A percentile compares a stretch with the other conserved stretches of the same genome.
These are phyloP conservation scores for Tardiomyces blankii DNA, from an alignment of 1,139 yeast species.

Conservation along the genomic window DNA sequence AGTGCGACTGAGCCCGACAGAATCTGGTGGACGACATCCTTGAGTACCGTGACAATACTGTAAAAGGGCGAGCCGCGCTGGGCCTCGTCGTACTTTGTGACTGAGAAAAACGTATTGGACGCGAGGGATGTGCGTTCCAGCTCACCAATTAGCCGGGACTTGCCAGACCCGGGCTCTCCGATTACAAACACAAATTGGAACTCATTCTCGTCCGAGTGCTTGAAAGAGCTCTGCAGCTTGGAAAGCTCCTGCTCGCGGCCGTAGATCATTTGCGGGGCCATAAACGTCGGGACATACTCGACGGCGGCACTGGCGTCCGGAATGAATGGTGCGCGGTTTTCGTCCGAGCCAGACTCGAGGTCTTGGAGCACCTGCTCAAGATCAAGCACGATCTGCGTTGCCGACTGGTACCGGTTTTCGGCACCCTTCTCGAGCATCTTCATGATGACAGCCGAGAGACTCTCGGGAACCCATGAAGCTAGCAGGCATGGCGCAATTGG, in stretches of 20 bases:
- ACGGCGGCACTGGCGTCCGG: constrained; percentile 8
- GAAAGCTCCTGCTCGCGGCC: constrained; percentile 31
- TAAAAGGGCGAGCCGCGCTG: constrained; percentile 27
- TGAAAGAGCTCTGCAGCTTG: constrained; percentile 22
- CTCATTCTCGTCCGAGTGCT: constrained; percentile 18
- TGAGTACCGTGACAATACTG: constrained; percentile 29
- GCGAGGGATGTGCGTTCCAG: constrained; percentile 31
- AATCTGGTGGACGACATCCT: constrained; percentile 34
- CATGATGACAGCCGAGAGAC: constrained; percentile 34
- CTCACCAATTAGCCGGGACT: constrained; percentile 35
- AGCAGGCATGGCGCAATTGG: constrained; percentile 33
- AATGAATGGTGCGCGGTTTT: constrained; percentile 1
- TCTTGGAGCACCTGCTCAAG: constrained; percentile 20
- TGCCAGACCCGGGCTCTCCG: constrained; percentile 42
- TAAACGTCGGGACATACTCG: constrained; percentile 17
- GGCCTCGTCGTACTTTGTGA: constrained; percentile 33
- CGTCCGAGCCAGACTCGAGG: constrained; percentile 12
- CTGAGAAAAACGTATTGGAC: constrained; percentile 31
- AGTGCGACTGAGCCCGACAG: constrained; percentile 31
- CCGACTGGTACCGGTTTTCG: constrained; percentile 31
- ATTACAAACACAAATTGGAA: constrained; percentile 29
- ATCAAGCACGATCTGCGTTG: constrained; percentile 32
- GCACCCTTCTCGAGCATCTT: constrained; percentile 37
- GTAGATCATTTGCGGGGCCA: constrained; percentile 26
- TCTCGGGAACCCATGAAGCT: constrained; percentile 31